These are phyloP conservation scores for Malbranchea cinnamomea DNA, from an alignment of 2,329 filamentous ascomycete genomes.

Conservation along the genomic window DNA sequence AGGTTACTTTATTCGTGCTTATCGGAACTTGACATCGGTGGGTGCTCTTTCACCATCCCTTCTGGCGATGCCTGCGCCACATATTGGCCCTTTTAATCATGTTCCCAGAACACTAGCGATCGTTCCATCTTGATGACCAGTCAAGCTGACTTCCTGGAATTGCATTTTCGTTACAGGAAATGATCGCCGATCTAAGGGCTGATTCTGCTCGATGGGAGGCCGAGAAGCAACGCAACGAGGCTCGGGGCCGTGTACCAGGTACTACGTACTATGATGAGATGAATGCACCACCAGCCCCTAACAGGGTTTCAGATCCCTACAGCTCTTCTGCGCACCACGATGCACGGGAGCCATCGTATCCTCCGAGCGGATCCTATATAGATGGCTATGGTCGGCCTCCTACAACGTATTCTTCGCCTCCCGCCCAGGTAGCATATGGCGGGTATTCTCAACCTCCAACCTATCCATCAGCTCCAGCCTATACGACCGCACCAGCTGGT, in stretches of 20 bases:
- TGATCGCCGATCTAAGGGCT: conserved; percentile 40
- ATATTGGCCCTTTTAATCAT: conserved; percentile 1
- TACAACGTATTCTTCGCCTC: conserved; percentile 21
- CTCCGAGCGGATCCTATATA: conserved; percentile 4
- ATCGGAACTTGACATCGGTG: conserved; percentile 65
- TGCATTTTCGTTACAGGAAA: conserved; percentile 37
- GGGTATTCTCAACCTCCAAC: conserved; percentile 22
- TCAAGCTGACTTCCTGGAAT: conserved; percentile 2
- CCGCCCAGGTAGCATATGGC: conserved; percentile 18
- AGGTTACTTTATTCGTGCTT: conserved; percentile 66
- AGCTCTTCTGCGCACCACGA: conserved; percentile 23
- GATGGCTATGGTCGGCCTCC: conserved; percentile 19
- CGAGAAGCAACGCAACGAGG: conserved; percentile 25
- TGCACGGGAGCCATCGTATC: conserved; percentile 16
- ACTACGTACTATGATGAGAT: conserved; percentile 28
- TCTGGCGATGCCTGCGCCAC: too few relatives aligned
- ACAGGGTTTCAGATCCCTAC: conserved; percentile 23
- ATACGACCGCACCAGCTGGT: conserved; percentile 20
- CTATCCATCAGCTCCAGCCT: conserved; percentile 18
- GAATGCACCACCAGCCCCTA: conserved; percentile 23
- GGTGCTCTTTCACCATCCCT: conserved; percentile 19
- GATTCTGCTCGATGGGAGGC: conserved; percentile 38
- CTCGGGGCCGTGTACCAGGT: conserved; percentile 27
- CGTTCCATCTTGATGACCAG: too few relatives aligned
- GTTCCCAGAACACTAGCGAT: conserved; percentile 14